Conservation (phyloP, 2,329 filamentous ascomycete genomes). For the Apiospora sp. region DNA sequence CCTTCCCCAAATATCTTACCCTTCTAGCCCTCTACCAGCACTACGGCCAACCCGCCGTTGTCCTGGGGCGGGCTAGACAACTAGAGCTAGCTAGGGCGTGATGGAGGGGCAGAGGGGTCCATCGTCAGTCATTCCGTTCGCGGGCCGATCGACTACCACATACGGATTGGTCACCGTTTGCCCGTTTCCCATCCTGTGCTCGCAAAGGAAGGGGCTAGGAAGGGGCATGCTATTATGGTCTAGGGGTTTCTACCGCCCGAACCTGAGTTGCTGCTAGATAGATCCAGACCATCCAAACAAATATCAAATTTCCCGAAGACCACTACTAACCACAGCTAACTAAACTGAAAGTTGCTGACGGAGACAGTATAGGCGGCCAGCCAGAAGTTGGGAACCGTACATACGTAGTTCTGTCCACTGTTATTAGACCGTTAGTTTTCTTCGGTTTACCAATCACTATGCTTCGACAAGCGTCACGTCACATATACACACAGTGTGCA, state of each 20-base stretch:
- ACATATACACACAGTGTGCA: not conserved
- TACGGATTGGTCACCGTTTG: not conserved
- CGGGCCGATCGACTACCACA: slow-evolving; percentile 21
- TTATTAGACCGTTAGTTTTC: not conserved
- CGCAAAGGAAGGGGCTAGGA: not conserved
- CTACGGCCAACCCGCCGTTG: not conserved
- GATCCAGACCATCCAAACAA: slow-evolving; percentile 15
- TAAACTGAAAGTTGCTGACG: not conserved
- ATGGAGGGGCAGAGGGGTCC: not conserved
- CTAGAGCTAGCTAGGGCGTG: not conserved
- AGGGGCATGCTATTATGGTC: no score
- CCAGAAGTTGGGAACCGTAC: not conserved
- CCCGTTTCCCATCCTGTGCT: no score
- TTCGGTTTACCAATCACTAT: not conserved
- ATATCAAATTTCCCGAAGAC: slow-evolving; percentile 13
- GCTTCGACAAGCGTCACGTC: slow-evolving; percentile 1
- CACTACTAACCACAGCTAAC: not conserved
- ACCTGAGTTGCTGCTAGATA: not conserved
- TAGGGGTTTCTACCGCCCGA: not conserved
- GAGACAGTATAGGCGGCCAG: not conserved
- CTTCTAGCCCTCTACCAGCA: not conserved
- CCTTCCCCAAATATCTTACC: not conserved
- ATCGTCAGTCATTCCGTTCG: slow-evolving; percentile 16
- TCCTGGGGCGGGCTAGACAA: not conserved
- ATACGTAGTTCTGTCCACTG: not conserved